Conservation (phyloP, 257 asterid genomes). For the Mitragyna speciosa region DNA sequence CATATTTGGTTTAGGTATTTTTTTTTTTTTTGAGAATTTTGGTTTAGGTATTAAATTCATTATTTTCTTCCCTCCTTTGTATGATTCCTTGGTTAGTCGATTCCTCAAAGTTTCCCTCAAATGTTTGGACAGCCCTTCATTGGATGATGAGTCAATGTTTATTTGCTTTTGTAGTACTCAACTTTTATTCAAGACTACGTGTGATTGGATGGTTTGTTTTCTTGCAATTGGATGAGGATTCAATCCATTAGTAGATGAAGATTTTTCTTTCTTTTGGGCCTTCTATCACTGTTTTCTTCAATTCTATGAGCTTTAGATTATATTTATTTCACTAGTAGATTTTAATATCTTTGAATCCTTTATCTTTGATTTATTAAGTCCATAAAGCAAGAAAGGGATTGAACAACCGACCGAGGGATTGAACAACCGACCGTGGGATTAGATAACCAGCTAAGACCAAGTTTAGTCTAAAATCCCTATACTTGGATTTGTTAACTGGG, state of each 20-base stretch:
- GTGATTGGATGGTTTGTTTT: neutral
- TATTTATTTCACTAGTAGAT: neutral
- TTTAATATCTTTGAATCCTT: neutral
- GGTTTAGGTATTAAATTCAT: neutral
- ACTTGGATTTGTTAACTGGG: too few species aligned
- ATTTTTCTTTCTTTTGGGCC: neutral
- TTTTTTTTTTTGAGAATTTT: too few species aligned
- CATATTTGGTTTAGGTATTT: neutral
- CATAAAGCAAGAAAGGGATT: neutral
- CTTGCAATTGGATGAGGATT: neutral
- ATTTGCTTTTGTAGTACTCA: neutral
- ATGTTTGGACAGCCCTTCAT: neutral
- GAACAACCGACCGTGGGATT: neutral
- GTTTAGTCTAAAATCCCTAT: too few species aligned
- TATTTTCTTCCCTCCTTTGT: neutral
- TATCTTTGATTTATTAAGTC: neutral
- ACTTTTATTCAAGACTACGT: neutral
- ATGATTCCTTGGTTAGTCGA: neutral
- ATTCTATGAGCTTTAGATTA: neutral
- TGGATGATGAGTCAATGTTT: neutral
- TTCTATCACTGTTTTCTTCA: too few species aligned
- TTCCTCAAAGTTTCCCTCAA: slow-evolving; percentile 6
- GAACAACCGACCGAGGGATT: neutral
- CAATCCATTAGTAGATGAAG: neutral
- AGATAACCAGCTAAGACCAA: too few species aligned